Evolutionary conservation across 1,284 basidiomycete species (phyloP), one percentile per base, ranked within the genome.

Genomic region (Jaminaea rosea): DNA sequence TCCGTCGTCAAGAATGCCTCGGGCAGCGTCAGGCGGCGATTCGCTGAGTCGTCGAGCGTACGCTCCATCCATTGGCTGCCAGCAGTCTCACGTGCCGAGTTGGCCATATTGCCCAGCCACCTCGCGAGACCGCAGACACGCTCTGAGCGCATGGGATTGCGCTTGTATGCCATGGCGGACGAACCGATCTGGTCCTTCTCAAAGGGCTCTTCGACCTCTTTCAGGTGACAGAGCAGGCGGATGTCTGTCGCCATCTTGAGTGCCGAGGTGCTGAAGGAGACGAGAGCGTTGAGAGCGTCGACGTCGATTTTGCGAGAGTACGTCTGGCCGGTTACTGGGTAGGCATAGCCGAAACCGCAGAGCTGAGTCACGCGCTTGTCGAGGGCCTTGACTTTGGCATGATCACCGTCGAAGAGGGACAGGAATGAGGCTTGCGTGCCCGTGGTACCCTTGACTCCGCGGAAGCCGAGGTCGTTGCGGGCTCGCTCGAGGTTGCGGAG

Each of bases 201-300:
- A 75, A 98, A 98, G 0, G 94, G 94, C 74, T 99, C 94, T 77
- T 99, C 94, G 44, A 99, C 80, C 82, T 98, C 94, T 80, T 99
- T 73, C 10, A 73, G 54, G 54, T 72, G 65, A 55, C 71, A 73
- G 24, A 73, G 56, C 10, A 73, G 62, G 26, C 71, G 97, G 57
- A 98, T 84, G 75, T 98, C 94, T 1, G 93, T 98, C 0, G 87
- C 92, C 66, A 99, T 89, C 78, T 99, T 98, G 78, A 97, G 90
- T 0, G 93, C 92, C 3, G 92, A 93, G 1, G 91, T 90, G 27
- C 90, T 91, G 53, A 99, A 82, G 15, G 86, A 89, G 6, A 91
- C 86, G 34, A 98, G 80, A 1, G 90, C 86, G 0, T 85, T 83
- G 45, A 98, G 80, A 26, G 92, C 88, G 72, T 99, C 93, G 50